These are phyloP conservation scores for Gaeumannomyces tritici DNA, from an alignment of 2,329 filamentous ascomycete species.

Conservation along the genomic window DNA sequence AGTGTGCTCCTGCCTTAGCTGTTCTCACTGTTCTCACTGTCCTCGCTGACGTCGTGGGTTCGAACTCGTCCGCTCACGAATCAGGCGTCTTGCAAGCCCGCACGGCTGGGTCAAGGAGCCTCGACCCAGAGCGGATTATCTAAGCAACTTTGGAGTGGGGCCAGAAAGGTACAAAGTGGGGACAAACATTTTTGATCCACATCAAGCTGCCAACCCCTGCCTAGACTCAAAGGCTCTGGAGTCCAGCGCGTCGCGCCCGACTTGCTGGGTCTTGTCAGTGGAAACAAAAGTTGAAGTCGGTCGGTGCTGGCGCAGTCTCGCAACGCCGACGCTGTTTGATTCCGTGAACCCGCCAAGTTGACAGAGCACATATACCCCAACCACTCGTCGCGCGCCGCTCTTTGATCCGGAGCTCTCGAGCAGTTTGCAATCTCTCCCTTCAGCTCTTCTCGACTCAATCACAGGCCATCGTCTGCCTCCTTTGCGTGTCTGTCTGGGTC, in stretches of 20 bases:
- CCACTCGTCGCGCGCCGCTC: background rate
- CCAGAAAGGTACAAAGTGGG: background rate
- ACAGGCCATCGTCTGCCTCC: background rate
- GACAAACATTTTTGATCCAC: background rate
- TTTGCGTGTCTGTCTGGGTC: conserved; percentile 6
- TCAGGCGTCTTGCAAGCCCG: background rate
- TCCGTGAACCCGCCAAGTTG: background rate
- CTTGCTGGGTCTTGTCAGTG: too few species aligned
- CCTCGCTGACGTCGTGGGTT: background rate
- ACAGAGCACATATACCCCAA: background rate
- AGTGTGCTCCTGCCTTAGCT: too few species aligned
- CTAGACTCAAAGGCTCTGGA: background rate
- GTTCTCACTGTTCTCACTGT: too few species aligned
- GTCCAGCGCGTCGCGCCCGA: background rate
- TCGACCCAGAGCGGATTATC: background rate
- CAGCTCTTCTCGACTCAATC: background rate
- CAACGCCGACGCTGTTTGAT: background rate
- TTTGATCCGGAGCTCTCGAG: background rate
- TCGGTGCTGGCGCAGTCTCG: background rate
- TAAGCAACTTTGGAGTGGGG: background rate
- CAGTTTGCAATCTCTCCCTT: background rate
- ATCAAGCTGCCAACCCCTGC: background rate
- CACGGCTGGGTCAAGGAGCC: background rate
- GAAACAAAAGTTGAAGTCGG: background rate
- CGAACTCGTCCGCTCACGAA: background rate